A percentile compares a stretch with the other conserved stretches of the same genome.
phyloP scores from a whole-genome alignment of 305 asterid species.

The Solanum hybrid region DNA sequence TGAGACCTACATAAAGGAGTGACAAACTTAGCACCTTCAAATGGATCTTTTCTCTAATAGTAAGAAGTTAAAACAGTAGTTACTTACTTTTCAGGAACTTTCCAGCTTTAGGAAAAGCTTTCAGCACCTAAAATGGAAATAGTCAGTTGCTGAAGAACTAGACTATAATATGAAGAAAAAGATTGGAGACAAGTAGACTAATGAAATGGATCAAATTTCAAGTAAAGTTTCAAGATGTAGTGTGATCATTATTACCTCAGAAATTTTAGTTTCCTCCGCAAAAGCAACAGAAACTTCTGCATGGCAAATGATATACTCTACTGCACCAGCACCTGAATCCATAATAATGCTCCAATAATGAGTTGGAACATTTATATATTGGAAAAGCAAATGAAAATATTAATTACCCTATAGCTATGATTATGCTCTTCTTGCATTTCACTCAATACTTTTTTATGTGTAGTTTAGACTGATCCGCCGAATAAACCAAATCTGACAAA shows the following conservation, averaged over 20 bases:
- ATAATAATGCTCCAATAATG: neutral
- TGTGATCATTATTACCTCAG: constrained; percentile 38
- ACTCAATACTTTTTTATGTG: neutral
- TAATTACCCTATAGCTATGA: neutral
- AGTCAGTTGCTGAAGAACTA: constrained; percentile 1
- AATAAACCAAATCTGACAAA: neutral
- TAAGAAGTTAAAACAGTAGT: neutral
- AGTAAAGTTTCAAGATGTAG: neutral
- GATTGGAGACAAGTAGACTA: neutral
- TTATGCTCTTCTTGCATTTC: neutral
- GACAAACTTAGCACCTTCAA: neutral
- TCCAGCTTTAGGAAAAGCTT: constrained; percentile 48
- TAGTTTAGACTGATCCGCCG: neutral
- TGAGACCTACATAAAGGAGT: constrained; percentile 36
- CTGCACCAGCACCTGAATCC: constrained; percentile 72
- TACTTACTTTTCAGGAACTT: constrained; percentile 61
- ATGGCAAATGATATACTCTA: constrained; percentile 64
- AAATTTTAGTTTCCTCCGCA: constrained; percentile 56
- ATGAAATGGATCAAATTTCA: neutral
- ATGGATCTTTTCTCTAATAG: neutral
- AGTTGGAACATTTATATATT: neutral
- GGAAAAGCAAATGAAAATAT: neutral
- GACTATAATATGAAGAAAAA: neutral
- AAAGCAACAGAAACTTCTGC: constrained; percentile 69
- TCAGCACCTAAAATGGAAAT: constrained; percentile 39